These are phyloP conservation scores for Hypoxylon sp. DNA, from an alignment of 2,329 filamentous ascomycete genomes.

Conservation along the genomic window DNA sequence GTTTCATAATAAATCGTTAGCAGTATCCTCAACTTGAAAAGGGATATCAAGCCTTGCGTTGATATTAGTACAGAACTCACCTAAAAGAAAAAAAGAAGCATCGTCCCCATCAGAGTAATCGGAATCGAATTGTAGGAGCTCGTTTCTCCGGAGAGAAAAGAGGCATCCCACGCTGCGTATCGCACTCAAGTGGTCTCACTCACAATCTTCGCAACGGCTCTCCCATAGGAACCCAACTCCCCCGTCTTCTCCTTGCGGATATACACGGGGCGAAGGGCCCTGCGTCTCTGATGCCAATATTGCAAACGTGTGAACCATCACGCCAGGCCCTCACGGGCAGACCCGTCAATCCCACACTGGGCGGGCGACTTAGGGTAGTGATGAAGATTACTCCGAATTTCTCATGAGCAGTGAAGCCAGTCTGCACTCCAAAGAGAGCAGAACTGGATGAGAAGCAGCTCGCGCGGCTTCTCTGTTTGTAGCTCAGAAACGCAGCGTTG, in stretches of 20 bases:
- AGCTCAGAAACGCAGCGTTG: conserved; percentile 98
- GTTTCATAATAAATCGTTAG: conserved; percentile 49
- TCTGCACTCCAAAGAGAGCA: conserved; percentile 42
- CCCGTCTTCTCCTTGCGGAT: conserved; percentile 56
- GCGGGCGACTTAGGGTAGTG: conserved; percentile 61
- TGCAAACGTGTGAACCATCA: conserved; percentile 81
- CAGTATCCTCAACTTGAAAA: conserved; percentile 50
- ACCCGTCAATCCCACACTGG: conserved; percentile 62
- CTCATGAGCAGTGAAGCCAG: conserved; percentile 79
- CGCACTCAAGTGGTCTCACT: conserved; percentile 90
- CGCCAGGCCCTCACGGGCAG: conserved; percentile 91
- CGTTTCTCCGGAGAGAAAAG: conserved; percentile 51
- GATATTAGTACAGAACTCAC: conserved; percentile 49
- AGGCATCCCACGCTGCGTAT: conserved; percentile 83
- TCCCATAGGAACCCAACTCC: conserved; percentile 79
- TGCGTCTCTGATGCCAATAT: conserved; percentile 92
- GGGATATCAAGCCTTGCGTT: not conserved
- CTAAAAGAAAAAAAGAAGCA: conserved; percentile 68
- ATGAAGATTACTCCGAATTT: conserved; percentile 99
- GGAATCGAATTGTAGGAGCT: conserved; percentile 86
- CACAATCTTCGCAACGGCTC: conserved; percentile 96
- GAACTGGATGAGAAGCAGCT: conserved; percentile 56
- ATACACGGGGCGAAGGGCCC: conserved; percentile 61
- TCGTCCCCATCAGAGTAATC: conserved; percentile 90
- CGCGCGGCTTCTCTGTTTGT: conserved; percentile 75